These are phyloP conservation scores for Phytophthora pini DNA, from an alignment of 352 stramenopile species.

Conservation along the genomic window DNA sequence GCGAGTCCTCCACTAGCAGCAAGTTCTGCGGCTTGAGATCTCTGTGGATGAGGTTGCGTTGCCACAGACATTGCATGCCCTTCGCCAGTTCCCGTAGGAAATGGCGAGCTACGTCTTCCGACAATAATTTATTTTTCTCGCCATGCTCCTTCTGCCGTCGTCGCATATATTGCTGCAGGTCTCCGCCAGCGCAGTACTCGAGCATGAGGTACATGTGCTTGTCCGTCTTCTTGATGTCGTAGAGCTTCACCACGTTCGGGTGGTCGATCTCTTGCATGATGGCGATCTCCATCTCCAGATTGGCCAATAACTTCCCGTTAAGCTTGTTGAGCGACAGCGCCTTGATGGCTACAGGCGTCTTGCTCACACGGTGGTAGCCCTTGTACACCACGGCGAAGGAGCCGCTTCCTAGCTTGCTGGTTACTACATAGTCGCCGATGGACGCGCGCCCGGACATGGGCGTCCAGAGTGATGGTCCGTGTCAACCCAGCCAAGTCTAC, in stretches of 20 bases:
- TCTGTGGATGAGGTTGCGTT: constrained; percentile 86
- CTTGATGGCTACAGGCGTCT: constrained; percentile 93
- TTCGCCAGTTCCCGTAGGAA: constrained; percentile 73
- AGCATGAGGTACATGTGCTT: constrained; percentile 97
- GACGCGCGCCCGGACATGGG: constrained; percentile 59
- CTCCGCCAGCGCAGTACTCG: constrained; percentile 96
- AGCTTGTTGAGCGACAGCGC: constrained; percentile 94
- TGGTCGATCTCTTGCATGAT: constrained; percentile 96
- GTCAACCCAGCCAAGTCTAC: neutral
- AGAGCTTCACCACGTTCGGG: constrained; percentile 96
- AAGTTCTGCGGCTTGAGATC: constrained; percentile 97
- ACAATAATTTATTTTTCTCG: constrained; percentile 15
- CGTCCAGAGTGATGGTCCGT: constrained; percentile 15
- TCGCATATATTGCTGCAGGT: constrained; percentile 95
- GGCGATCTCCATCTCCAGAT: constrained; percentile 96
- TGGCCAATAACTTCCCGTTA: constrained; percentile 95
- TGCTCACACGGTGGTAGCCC: constrained; percentile 77
- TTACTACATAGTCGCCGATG: constrained; percentile 90
- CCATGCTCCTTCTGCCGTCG: constrained; percentile 42
- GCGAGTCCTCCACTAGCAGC: constrained; percentile 81
- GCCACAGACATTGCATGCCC: constrained; percentile 79
- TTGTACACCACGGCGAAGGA: constrained; percentile 94
- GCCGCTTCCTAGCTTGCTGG: constrained; percentile 91
- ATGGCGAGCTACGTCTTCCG: constrained; percentile 57
- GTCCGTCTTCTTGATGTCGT: constrained; percentile 96